A percentile compares a stretch with the other conserved stretches of the same genome.
phyloP scores from a whole-genome alignment of 2,329 filamentous ascomycete species.

The Cadophora sp. region DNA sequence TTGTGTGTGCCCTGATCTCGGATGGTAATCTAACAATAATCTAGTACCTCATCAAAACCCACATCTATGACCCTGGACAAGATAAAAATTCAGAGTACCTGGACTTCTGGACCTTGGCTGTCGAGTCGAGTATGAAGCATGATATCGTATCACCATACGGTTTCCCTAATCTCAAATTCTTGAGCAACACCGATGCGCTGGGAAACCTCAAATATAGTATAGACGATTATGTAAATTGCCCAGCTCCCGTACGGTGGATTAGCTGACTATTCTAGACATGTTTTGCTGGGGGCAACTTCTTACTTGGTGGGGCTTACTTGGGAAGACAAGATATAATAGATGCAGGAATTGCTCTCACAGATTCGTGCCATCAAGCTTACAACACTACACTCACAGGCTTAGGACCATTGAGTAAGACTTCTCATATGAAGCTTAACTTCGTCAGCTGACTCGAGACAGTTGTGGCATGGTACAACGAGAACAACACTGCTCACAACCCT shows the following conservation, averaged over 20 bases:
- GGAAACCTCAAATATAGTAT: conserved; percentile 48
- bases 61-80: conserved; percentile 42
- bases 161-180: conserved; percentile 72
- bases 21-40: background rate
- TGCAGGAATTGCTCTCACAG: conserved; percentile 55
- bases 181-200: conserved; percentile 60
- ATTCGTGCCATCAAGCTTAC: conserved; percentile 77
- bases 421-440: background rate
- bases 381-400: conserved; percentile 69
- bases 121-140: conserved; percentile 73
- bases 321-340: conserved; percentile 43
- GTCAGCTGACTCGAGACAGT: background rate
- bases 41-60: background rate
- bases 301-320: conserved; percentile 76
- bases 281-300: conserved; percentile 82
- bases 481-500: conserved; percentile 44
- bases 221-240: conserved; percentile 53
- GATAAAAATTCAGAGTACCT: conserved; percentile 50
- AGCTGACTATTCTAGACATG: conserved; percentile 56
- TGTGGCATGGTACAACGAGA: conserved; percentile 55
- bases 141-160: conserved; percentile 69
- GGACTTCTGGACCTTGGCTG: conserved; percentile 64
- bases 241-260: background rate
- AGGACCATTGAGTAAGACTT: conserved; percentile 56
- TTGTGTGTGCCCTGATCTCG: background rate